Conservation (phyloP, 2,329 filamentous ascomycete species). For the Neopestalotiopsis sp. region DNA sequence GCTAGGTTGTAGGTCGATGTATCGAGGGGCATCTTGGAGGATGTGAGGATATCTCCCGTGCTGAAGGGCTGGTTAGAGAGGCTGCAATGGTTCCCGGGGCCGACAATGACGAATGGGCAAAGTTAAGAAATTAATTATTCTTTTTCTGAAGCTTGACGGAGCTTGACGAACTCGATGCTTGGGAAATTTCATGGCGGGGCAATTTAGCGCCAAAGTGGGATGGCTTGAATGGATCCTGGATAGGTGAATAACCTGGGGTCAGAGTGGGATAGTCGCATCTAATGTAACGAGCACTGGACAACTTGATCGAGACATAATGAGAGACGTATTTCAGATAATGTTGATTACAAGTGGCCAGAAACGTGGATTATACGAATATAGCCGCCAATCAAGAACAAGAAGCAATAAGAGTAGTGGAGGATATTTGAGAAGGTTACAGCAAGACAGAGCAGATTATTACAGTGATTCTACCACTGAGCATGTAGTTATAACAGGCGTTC, state of each 20-base stretch:
- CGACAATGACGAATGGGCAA: not conserved
- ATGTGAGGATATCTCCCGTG: not conserved
- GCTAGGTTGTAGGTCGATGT: slow-evolving; percentile 90
- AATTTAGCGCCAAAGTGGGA: not conserved
- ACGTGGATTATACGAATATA: no score
- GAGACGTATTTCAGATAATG: no score
- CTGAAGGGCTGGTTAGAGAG: not conserved
- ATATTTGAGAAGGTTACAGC: no score
- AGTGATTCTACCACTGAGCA: no score
- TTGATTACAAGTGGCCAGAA: no score
- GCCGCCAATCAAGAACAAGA: no score
- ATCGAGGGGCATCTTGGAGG: slow-evolving; percentile 80
- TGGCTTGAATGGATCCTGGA: not conserved
- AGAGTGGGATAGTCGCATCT: not conserved
- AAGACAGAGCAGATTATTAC: no score
- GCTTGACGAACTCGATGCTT: not conserved
- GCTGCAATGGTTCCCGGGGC: not conserved
- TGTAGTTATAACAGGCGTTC: no score
- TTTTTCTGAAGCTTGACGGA: not conserved
- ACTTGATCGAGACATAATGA: no score
- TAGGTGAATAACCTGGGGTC: slow-evolving; percentile 12
- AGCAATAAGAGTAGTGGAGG: no score
- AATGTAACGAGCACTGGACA: not conserved
- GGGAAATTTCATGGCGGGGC: slow-evolving; percentile 17
- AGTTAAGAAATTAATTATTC: not conserved